Evolutionary conservation across 139 green algal genomes (phyloP), one percentile per base, ranked within the genome.

Genomic region (Mesotaenium endlicherianum): DNA sequence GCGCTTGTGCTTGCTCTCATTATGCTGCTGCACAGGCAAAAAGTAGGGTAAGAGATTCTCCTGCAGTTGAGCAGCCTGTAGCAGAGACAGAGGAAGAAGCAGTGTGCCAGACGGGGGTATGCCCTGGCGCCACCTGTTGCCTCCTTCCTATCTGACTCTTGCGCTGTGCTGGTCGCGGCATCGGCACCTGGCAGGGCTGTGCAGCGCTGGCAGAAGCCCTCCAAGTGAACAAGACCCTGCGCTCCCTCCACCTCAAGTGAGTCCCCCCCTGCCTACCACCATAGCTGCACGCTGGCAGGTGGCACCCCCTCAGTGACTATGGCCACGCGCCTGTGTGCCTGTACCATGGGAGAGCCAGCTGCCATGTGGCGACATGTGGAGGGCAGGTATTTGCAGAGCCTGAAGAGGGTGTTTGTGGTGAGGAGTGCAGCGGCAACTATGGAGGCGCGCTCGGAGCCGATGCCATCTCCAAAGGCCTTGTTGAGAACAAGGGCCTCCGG

Each of bases 341-440:
- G n/a, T n/a, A n/a, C n/a, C n/a, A n/a, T n/a, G n/a, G n/a, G n/a
- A n/a, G n/a, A n/a, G n/a, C n/a, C n/a, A n/a, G n/a, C n/a, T n/a
- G n/a, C n/a, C n/a, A n/a, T n/a, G n/a, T n/a, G n/a, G n/a, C n/a
- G n/a, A n/a, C n/a, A n/a, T n/a, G n/a, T n/a, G n/a, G n/a, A n/a
- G n/a, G n/a, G n/a, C n/a, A n/a, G n/a, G n/a, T n/a, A n/a, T n/a
- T n/a, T n/a, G n/a, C n/a, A n/a, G n/a, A n/a, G n/a, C n/a, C n/a
- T n/a, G n/a, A n/a, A n/a, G n/a, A n/a, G n/a, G n/a, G n/a, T n/a
- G n/a, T n/a, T n/a, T n/a, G n/a, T n/a, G n/a, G n/a, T n/a, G n/a
- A n/a, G n/a, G n/a, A n/a, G n/a, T 78, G 34, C 58, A 82, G 75
- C 39, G 93, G 93, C 81, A 97, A 97, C 81, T 97, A 97, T 81